Base-by-base conservation (phyloP, 768 basidiomycete species). In the Xerocomellus intermedius region DNA sequence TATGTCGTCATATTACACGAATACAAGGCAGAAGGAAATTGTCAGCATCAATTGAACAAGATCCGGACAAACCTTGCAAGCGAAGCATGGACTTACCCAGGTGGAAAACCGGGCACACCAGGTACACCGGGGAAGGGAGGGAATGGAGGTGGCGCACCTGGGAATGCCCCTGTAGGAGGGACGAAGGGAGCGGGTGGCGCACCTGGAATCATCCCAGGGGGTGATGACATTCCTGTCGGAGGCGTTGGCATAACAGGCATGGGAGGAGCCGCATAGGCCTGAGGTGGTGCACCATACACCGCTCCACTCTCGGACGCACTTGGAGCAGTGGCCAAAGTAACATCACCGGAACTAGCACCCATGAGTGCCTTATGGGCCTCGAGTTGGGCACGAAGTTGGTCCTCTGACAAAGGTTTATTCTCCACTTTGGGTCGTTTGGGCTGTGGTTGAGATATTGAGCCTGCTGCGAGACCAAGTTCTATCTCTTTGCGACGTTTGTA, bases 401-500 rank as follows among this genome's bases (percentile, higher is more conserved):
- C 88, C 62, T 96, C 91, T 1, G 86, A 82, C 5, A 98, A 72
- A 2, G 85, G 79, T 4, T 82, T 80, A 64, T 93, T 91, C 60
- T 91, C 88, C 26, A 84, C 76, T 70, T 90, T 90, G 21, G 91
- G 87, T 19, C 91, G 82, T 72, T 95, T 94, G 5, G 85, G 79
- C 39, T 82, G 88, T 2, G 89, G 89, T 52, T 91, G 87, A 14
- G 88, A 86, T 59, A 91, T 93, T 8, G 87, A 83, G 6, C 90
- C 91, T 2, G 89, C 85, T 17, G 83, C 80, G 24, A 94, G 82
- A 32, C 97, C 95, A 4, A 93, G 83, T 69, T 98, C 94, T 58
- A 92, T 89, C 70, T 96, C 95, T 68, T 97, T 97, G 60, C 91
- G 86, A 49, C 93, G 88, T 68, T 92, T 96, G 80, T 95, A 98